A percentile compares a stretch with the other conserved stretches of the same genome.
phyloP scores from a whole-genome alignment of 73 alveolate genomes.

The Paramecium pentaurelia region DNA sequence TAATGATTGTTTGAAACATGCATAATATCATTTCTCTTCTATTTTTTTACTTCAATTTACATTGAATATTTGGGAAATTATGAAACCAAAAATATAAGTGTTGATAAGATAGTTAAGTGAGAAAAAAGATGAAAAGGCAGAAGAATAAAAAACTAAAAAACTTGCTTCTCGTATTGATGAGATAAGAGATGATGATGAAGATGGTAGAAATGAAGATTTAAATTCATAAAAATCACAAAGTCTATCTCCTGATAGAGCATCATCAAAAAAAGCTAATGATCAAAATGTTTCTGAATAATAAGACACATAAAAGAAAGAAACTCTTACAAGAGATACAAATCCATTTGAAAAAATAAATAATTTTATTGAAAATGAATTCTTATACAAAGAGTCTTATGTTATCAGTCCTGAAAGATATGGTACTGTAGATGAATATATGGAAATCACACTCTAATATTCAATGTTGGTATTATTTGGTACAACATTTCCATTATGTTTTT shows the following conservation, averaged over 20 bases:
- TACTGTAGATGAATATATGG: conserved; percentile 24
- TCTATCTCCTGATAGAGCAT: not conserved
- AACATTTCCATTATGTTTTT: not conserved
- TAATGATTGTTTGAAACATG: conserved; percentile 19
- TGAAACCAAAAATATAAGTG: not conserved
- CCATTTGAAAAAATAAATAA: not conserved
- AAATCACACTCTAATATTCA: not conserved
- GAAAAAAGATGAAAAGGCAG: not conserved
- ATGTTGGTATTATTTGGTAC: not conserved
- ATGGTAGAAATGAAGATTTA: not conserved
- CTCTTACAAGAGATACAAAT: not conserved
- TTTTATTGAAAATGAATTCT: not conserved
- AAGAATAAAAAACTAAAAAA: not conserved
- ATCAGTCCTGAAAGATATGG: conserved; percentile 29
- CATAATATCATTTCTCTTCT: not conserved
- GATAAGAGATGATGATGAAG: not conserved
- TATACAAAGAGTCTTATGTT: not conserved
- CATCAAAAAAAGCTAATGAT: not conserved
- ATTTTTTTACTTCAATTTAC: not conserved
- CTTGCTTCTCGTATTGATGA: not conserved
- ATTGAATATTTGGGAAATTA: not conserved
- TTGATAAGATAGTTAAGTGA: not conserved
- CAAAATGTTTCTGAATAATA: not conserved
- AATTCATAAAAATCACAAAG: not conserved
- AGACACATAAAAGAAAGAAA: not conserved